Evolutionary conservation across 2,329 filamentous ascomycete genomes (phyloP).

Genomic region (Aspergillus fischeri): DNA sequence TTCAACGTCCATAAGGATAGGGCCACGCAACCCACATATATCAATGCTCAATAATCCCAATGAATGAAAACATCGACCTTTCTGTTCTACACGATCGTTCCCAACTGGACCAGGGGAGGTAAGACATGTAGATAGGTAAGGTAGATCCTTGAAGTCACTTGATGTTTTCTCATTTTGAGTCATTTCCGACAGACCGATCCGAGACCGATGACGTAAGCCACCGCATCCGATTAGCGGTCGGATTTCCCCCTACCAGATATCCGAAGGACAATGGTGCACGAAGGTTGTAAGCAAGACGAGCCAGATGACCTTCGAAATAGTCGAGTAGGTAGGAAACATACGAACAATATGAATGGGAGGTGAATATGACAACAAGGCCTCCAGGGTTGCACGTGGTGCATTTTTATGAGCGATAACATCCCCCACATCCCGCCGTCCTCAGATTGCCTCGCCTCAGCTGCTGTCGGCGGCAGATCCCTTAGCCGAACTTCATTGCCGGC

Average conservation of each 20-base stretch:
- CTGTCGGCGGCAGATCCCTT: slow-evolving; percentile 29
- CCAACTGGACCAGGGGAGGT: no score
- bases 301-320: neutral
- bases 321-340: neutral
- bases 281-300: neutral
- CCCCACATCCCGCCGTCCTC: neutral
- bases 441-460: slow-evolving; percentile 11
- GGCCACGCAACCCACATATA: neutral
- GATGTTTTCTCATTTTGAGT: neutral
- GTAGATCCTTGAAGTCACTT: neutral
- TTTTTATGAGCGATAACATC: neutral
- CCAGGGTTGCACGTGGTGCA: neutral
- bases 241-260: neutral
- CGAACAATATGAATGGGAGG: neutral
- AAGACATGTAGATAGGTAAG: neutral
- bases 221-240: slow-evolving; percentile 12
- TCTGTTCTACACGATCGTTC: neutral
- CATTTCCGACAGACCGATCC: slow-evolving; percentile 18
- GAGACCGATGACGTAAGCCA: slow-evolving; percentile 21
- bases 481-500: slow-evolving; percentile 36
- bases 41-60: neutral
- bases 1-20: neutral
- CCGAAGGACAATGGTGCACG: neutral
- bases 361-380: neutral
- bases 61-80: no score